Percentiles rank a stretch among this genome's conserved stretches.
phyloP scores from a whole-genome alignment of 2,329 filamentous ascomycete species.

The Talaromyces amestolkiae region DNA sequence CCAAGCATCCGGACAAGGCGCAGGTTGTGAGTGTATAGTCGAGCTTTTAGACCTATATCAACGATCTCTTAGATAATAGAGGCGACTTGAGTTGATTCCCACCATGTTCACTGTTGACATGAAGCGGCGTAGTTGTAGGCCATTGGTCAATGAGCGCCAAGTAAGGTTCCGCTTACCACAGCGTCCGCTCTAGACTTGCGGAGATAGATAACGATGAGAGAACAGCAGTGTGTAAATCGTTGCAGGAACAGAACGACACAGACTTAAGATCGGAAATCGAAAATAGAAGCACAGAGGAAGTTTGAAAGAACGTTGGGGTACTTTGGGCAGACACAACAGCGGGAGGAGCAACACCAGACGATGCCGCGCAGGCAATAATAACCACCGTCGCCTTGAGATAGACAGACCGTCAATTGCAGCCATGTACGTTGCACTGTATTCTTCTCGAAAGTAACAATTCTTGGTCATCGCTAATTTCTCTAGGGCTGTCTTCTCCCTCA shows the following conservation, averaged over 20 bases:
- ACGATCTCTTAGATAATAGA: neutral
- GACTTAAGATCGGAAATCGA: neutral
- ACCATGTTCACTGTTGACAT: neutral
- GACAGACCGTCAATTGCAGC: neutral
- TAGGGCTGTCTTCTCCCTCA: conserved; percentile 92
- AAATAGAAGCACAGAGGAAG: neutral
- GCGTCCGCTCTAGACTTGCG: neutral
- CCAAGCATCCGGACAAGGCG: neutral
- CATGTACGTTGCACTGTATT: neutral
- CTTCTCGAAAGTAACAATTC: neutral
- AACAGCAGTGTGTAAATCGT: neutral
- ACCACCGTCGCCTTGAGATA: neutral
- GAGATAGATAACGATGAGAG: neutral
- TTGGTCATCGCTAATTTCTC: neutral
- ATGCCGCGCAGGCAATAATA: neutral
- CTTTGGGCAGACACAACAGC: neutral
- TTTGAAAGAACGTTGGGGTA: neutral
- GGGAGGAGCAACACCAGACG: neutral
- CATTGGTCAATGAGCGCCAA: neutral
- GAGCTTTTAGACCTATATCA: neutral
- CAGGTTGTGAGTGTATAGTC: neutral
- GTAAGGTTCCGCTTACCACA: neutral
- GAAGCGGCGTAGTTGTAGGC: neutral
- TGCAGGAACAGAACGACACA: neutral
- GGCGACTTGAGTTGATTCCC: neutral